Evolutionary conservation across 2,329 filamentous ascomycete species (phyloP), one percentile per base, ranked within the genome.

Genomic region (Clathrospora elynae): DNA sequence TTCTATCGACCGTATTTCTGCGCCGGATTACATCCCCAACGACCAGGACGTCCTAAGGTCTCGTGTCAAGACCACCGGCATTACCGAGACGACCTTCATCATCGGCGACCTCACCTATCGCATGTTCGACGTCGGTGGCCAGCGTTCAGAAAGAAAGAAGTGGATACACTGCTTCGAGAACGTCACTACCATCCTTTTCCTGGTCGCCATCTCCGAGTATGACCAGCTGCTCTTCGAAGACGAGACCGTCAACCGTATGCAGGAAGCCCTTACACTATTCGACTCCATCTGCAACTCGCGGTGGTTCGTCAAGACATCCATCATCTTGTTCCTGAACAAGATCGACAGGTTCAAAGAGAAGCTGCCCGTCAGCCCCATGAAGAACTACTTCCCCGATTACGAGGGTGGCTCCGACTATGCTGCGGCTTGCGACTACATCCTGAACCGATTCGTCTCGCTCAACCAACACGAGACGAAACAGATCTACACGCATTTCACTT

Each of bases 381-480:
- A 86, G 76, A 86, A 86, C 72, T 86, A 86, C 73, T 87, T 86
- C 78, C 83, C 84, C 30, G 84, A 87, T 64, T 87, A 86, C 69
- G 92, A 97, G 77, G 81, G 77, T 58, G 93, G 93, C 61, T 87
- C 95, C 60, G 92, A 99, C 74, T 99, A 99, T 68, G 86, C 87
- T 26, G 87, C 90, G 36, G 93, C 93, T 24, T 99, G 93, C 77
- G 92, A 99, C 73, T 99, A 99, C 77, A 97, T 99, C 66, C 83
- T 99, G 51, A 97, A 97, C 81, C 85, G 93, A 70, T 99, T 99
- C 74, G 93, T 97, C 64, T 93, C 88, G 70, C 79, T 99, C 70
- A 99, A 99, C 78, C 93, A 97, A 75, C 92, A 96, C 72, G 93
- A 97, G 78, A 96, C 90, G 41, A 99, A 99, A 81, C 93, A 99